Base-by-base conservation (phyloP, 1,139 yeast genomes). In the Starmera stellimalicola region DNA sequence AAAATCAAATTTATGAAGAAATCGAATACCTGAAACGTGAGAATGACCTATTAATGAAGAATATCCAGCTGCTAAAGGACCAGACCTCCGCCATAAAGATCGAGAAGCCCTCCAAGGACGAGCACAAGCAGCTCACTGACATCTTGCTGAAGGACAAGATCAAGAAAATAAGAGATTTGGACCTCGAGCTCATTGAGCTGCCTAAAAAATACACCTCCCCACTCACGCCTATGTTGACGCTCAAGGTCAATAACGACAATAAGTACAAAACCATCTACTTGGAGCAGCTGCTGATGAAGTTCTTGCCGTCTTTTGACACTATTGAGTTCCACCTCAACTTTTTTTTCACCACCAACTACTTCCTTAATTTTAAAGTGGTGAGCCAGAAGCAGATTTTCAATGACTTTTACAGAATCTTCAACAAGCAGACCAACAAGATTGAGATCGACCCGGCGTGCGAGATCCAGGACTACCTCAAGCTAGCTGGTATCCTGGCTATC, bases 1-100 rank as follows among this genome's bases (percentile, higher is more conserved):
- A 45, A 31, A 37, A 42, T 8, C 42, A 42, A 22, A 37, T 43
- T 9, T 40, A 38, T 30, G 40, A 40, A 25, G 45, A 45, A 34
- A 40, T 44, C 24, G 42, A 43, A 18, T 37, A 36, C 1, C 26
- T 45, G 31, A 40, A 43, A 23, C 31, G 28, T 8, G 43, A 44
- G 31, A 45, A 45, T 24, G 45, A 43, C 17, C 38, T 37, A 15
- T 37, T 45, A n/a, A 36, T 39, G 32, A 41, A 36, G 3, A 31
- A 39, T 8, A 39, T 41, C 7, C 33, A 38, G 3, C 19, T 35
- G 2, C 27, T 43, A 20, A 43, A 40, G 28, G 36, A 34, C 9
- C 36, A 33, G 22, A 18, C 25, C 24, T 27, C 20, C n/a, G 16
- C 14, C 6, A 18, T 27, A 9, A 27, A 27, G 11, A 18, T 27